phyloP scores from a whole-genome alignment of 2,329 filamentous ascomycete genomes.

The Zymoseptoria pseudotritici region DNA sequence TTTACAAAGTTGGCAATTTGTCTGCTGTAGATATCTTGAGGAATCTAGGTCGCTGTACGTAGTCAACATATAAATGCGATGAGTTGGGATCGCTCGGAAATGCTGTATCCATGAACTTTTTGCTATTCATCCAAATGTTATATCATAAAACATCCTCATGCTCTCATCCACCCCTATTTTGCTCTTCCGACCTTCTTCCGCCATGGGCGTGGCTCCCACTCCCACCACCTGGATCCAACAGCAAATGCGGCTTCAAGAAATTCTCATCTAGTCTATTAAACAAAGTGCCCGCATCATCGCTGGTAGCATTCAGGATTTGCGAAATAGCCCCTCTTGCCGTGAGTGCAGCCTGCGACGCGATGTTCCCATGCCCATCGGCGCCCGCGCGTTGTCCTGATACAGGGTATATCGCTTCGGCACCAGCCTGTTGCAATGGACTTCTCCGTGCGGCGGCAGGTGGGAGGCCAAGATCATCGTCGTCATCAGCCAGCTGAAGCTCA shows the following conservation, averaged over 20 bases:
- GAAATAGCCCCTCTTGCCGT: slow-evolving; percentile 69
- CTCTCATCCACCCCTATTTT: background rate
- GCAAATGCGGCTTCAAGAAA: slow-evolving; percentile 84
- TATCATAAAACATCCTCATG: background rate
- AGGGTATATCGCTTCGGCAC: slow-evolving; percentile 29
- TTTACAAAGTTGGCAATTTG: no score
- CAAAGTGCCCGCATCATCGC: slow-evolving; percentile 81
- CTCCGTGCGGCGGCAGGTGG: slow-evolving; percentile 46
- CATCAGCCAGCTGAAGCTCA: slow-evolving; percentile 40
- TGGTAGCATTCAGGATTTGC: slow-evolving; percentile 67
- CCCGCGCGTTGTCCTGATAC: slow-evolving; percentile 32
- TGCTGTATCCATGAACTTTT: background rate
- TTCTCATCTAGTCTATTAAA: slow-evolving; percentile 92
- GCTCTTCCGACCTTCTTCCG: background rate
- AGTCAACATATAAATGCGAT: background rate
- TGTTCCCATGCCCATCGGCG: slow-evolving; percentile 1
- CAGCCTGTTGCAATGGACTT: slow-evolving; percentile 34
- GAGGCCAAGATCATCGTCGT: slow-evolving; percentile 51
- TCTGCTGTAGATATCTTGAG: background rate
- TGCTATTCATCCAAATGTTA: background rate
- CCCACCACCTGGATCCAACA: slow-evolving; percentile 57
- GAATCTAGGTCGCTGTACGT: background rate
- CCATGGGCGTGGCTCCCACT: slow-evolving; percentile 1
- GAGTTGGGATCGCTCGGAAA: no score
- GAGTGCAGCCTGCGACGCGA: slow-evolving; percentile 29